Conservation (phyloP, 2,329 filamentous ascomycete genomes). For the Pseudogymnoascus sp. region DNA sequence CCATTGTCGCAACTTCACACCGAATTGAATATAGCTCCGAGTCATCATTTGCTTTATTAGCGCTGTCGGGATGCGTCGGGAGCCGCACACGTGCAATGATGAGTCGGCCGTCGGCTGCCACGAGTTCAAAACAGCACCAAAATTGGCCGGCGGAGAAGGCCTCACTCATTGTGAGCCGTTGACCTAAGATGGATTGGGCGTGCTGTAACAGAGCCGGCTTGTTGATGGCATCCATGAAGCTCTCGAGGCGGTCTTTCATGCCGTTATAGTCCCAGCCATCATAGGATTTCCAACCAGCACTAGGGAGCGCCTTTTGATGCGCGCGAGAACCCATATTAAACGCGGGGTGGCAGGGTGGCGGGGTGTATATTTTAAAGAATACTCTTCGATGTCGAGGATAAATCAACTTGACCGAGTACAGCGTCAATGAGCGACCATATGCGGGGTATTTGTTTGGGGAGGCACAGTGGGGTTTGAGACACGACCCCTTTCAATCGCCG, state of each 20-base stretch:
- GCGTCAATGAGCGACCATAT: background rate
- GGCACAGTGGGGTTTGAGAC: background rate
- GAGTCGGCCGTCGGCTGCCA: background rate
- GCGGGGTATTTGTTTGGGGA: background rate
- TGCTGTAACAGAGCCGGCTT: background rate
- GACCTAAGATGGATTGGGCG: background rate
- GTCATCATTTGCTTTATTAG: background rate
- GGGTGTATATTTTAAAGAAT: background rate
- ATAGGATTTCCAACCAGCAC: background rate
- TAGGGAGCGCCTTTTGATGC: background rate
- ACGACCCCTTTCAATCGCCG: background rate
- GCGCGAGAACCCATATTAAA: background rate
- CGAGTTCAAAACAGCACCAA: background rate
- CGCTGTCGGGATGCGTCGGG: background rate
- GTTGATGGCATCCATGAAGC: background rate
- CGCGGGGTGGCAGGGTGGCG: background rate
- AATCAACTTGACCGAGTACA: background rate
- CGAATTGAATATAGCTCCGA: background rate
- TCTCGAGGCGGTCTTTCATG: background rate
- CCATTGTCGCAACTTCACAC: background rate
- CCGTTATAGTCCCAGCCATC: background rate
- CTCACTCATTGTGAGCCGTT: background rate
- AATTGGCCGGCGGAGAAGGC: background rate
- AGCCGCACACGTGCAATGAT: background rate
- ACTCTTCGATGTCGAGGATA: background rate